Percentiles rank a stretch among this genome's conserved stretches.
Evolutionary conservation across 2,329 filamentous ascomycete genomes (phyloP).

Genomic region (Aspergillus felis): DNA sequence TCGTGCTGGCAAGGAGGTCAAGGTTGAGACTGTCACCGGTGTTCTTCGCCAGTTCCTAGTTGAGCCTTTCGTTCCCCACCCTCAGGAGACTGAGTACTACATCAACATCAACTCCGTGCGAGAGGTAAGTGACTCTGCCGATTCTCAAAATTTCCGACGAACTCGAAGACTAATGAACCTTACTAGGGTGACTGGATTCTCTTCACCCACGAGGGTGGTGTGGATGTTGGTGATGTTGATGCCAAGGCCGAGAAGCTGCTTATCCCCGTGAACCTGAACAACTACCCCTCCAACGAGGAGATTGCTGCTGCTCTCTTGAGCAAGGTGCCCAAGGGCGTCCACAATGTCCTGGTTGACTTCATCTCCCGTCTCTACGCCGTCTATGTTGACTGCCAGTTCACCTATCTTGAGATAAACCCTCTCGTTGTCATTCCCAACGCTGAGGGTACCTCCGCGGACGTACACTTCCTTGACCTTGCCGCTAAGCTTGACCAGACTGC

Average conservation of each 20-base stretch:
- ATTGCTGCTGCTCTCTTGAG: conserved; percentile 80
- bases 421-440: conserved; percentile 95
- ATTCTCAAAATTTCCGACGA: conserved; percentile 24
- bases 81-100: conserved; percentile 95
- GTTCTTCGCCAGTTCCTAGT: conserved; percentile 92
- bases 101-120: conserved; percentile 99
- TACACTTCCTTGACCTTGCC: conserved; percentile 97
- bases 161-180: neutral
- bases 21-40: conserved; percentile 88
- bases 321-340: conserved; percentile 90
- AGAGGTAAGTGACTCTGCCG: conserved; percentile 69
- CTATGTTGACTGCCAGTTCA: conserved; percentile 99
- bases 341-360: conserved; percentile 99
- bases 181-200: conserved; percentile 95
- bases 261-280: conserved; percentile 87
- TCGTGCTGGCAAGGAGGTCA: conserved; percentile 84
- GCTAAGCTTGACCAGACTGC: conserved; percentile 99
- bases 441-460: conserved; percentile 84
- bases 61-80: conserved; percentile 96
- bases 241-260: conserved; percentile 98
- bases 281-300: conserved; percentile 95
- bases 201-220: conserved; percentile 99
- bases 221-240: conserved; percentile 98
- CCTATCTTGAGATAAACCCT: conserved; percentile 99
- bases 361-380: conserved; percentile 97